Base-by-base conservation (phyloP, 192 early-diverging fungal genomes). In the Umbelopsis isabellina region DNA sequence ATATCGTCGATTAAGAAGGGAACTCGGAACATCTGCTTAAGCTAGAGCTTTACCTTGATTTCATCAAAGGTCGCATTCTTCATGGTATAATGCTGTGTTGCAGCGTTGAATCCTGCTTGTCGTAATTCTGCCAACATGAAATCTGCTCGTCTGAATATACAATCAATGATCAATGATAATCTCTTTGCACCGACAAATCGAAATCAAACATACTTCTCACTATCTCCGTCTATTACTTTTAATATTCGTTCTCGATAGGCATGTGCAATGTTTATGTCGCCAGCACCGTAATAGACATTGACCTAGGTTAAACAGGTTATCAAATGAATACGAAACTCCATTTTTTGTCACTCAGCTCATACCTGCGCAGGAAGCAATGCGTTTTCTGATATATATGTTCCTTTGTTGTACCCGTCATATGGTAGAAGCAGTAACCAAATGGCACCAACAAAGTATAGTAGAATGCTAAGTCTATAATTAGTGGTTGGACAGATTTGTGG, bases 311-410 rank as follows among this genome's bases (percentile, higher is more conserved):
- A 64, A 22, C 12, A 30, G 2, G 46, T 50, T 6, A 46, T 52
- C 8, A 15, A 49, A 45, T 46, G 22, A 2, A 13, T 70, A 13
- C 25, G 15, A 16, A 9, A n/a, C 27, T 21, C 21, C 68, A 30
- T 25, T 16, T n/a, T 22, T 44, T 23, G 48, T 55, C 15, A 48
- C 13, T 48, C 37, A 41, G 37, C 37, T 6, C 74, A 20, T 74
- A 88, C 92, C 74, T 89, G 87, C 46, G 85, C 88, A 16, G 91
- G 90, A 47, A 92, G 76, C 69, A 93, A 83, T 6, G 92, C 92
- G 68, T 92, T 93, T 73, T 93, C 92, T 0, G 91, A 92, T 33
- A 91, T 80, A 74, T 93, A 93, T 0, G 87, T 89, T 30, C 70
- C 44, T 64, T 88, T 88, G 53, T 83, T 89, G 66, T 90, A 87